These are phyloP conservation scores for Catenaria anguillulae DNA, from an alignment of 371 early-diverging fungal species.

Conservation along the genomic window DNA sequence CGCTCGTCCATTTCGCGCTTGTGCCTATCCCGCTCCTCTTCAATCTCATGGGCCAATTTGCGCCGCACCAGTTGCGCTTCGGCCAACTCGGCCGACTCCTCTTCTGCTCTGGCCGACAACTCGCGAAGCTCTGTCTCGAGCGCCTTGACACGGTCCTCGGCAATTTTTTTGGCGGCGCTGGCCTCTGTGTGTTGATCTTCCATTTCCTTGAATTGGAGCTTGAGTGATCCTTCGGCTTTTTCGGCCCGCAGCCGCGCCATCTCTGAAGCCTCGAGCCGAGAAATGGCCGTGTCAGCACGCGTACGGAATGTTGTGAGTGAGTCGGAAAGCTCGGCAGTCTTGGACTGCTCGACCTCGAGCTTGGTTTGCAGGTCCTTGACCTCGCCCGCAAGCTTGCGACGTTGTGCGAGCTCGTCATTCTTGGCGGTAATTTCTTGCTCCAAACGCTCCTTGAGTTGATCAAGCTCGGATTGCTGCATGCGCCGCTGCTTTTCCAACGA, in stretches of 20 bases:
- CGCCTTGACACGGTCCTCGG: slow-evolving; percentile 38
- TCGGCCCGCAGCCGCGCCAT: slow-evolving; percentile 42
- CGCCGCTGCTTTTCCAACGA: slow-evolving; percentile 41
- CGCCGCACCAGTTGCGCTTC: slow-evolving; percentile 47
- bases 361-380: slow-evolving; percentile 32
- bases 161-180: slow-evolving; percentile 30
- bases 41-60: slow-evolving; percentile 57
- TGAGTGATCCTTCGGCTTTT: slow-evolving; percentile 35
- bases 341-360: slow-evolving; percentile 27
- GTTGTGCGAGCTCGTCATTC: slow-evolving; percentile 26
- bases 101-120: slow-evolving; percentile 52
- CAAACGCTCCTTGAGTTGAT: slow-evolving; percentile 38
- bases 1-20: slow-evolving; percentile 53
- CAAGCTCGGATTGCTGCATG: slow-evolving; percentile 49
- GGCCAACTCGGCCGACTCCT: slow-evolving; percentile 39
- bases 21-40: slow-evolving; percentile 44
- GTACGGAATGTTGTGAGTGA: slow-evolving; percentile 29
- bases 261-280: slow-evolving; percentile 44
- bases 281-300: slow-evolving; percentile 35
- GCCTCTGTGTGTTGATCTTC: slow-evolving; percentile 44
- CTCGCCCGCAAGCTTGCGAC: slow-evolving; percentile 30
- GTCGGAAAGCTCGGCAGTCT: slow-evolving; percentile 40
- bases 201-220: slow-evolving; percentile 38
- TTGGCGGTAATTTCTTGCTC: slow-evolving; percentile 36
- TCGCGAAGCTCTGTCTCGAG: slow-evolving; percentile 49